These are phyloP conservation scores for Rubia balearica DNA, from an alignment of 305 asterid genomes.

Conservation along the genomic window DNA sequence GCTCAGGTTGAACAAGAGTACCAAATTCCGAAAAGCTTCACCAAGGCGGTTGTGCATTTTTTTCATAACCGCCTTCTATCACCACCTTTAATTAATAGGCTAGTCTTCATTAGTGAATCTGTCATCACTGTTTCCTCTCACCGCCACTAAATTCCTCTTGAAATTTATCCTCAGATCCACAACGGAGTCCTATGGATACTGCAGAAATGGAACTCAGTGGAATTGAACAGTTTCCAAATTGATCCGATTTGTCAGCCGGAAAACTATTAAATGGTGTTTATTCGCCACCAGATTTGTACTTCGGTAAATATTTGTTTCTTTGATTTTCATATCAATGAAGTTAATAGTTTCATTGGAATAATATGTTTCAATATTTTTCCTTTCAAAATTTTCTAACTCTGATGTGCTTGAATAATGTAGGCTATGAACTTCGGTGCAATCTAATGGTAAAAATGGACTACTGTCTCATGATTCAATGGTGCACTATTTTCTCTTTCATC, in stretches of 20 bases:
- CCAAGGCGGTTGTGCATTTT: no score
- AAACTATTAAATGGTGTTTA: conserved; percentile 46
- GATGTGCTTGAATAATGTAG: neutral
- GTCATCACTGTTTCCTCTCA: no score
- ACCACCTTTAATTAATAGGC: no score
- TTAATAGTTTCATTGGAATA: neutral
- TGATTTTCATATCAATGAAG: neutral
- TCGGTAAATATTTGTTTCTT: conserved; percentile 29
- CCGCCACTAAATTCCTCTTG: conserved; percentile 52
- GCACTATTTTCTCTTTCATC: no score
- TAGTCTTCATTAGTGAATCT: no score
- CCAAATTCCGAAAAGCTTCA: no score
- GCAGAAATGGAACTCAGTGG: conserved; percentile 62
- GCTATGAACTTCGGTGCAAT: no score
- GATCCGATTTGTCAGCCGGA: conserved; percentile 66
- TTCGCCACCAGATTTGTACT: conserved; percentile 90
- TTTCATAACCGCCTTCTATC: no score
- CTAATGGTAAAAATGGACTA: no score
- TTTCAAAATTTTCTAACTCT: neutral
- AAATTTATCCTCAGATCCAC: conserved; percentile 64
- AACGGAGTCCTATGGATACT: conserved; percentile 64
- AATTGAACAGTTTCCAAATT: conserved; percentile 57
- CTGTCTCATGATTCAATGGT: no score
- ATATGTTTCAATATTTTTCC: neutral
- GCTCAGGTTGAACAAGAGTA: no score